phyloP scores from a whole-genome alignment of 148 eudicot species.

The Pouteria glomerata region DNA sequence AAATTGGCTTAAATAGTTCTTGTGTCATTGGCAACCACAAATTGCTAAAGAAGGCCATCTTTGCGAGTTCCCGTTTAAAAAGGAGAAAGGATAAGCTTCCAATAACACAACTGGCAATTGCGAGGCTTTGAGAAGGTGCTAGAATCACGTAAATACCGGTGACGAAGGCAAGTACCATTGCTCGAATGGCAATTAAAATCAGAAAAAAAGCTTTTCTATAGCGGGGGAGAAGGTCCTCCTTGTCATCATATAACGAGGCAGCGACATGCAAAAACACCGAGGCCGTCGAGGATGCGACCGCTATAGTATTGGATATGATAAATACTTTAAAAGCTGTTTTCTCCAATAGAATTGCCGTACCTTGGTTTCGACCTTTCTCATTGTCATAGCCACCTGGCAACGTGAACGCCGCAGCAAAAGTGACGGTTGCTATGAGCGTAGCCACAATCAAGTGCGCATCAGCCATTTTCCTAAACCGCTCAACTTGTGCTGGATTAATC shows the following conservation, averaged over 20 bases:
- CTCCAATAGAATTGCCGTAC: slow-evolving; percentile 1
- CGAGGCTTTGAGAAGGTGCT: not conserved
- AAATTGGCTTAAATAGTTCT: too few species aligned
- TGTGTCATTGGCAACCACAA: too few species aligned
- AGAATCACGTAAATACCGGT: not conserved
- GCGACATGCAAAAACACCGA: not conserved
- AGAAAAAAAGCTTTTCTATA: not conserved
- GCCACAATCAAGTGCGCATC: slow-evolving; percentile 7
- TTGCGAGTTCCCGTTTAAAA: too few species aligned
- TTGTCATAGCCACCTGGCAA: not conserved
- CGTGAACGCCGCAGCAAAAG: slow-evolving; percentile 7
- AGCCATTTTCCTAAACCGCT: too few species aligned
- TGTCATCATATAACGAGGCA: not conserved
- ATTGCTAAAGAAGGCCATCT: too few species aligned
- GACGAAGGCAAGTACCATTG: slow-evolving; percentile 7
- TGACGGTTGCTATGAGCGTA: slow-evolving; percentile 1
- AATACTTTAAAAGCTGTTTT: slow-evolving; percentile 9
- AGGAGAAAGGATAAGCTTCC: not conserved
- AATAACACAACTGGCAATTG: not conserved
- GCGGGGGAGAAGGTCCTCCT: not conserved
- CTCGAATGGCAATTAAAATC: not conserved
- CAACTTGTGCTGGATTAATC: too few species aligned
- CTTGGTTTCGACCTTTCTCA: not conserved
- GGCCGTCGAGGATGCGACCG: not conserved
- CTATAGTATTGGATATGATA: not conserved